phyloP scores from a whole-genome alignment of 2,329 filamentous ascomycete species.

The Venturia oleaginea region DNA sequence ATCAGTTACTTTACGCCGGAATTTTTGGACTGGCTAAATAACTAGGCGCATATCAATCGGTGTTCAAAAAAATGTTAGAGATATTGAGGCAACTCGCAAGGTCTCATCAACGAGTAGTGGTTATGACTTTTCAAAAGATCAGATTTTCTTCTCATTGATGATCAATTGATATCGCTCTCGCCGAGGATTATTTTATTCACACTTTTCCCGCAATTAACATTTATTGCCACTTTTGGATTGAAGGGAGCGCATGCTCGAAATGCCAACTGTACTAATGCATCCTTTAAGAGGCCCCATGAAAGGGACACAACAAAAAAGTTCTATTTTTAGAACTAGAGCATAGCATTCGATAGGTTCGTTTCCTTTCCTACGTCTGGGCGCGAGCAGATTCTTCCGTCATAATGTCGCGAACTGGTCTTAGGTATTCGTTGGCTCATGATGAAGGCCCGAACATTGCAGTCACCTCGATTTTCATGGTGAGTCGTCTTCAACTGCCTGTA shows the following conservation, averaged over 20 bases:
- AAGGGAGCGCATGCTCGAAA: neutral
- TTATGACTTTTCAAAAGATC: neutral
- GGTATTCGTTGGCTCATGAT: neutral
- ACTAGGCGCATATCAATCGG: neutral
- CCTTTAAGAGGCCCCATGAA: neutral
- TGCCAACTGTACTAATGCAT: neutral
- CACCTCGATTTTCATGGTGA: neutral
- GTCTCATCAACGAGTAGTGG: neutral
- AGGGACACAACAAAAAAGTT: neutral
- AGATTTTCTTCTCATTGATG: neutral
- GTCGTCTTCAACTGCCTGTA: neutral
- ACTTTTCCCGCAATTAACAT: neutral
- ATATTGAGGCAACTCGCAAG: neutral
- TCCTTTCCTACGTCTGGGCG: neutral
- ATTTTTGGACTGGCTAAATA: slow-evolving; percentile 53
- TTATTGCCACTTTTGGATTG: neutral
- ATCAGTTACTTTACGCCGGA: slow-evolving; percentile 91
- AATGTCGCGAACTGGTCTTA: neutral
- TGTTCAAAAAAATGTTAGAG: neutral
- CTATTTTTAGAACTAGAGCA: neutral
- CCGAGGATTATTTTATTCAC: neutral
- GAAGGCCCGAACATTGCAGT: neutral
- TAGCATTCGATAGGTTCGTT: too few species aligned
- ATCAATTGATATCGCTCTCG: too few species aligned
- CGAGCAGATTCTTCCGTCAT: neutral